Conservation (phyloP, 2,329 filamentous ascomycete species). For the Nothomitra cinnamomea region DNA sequence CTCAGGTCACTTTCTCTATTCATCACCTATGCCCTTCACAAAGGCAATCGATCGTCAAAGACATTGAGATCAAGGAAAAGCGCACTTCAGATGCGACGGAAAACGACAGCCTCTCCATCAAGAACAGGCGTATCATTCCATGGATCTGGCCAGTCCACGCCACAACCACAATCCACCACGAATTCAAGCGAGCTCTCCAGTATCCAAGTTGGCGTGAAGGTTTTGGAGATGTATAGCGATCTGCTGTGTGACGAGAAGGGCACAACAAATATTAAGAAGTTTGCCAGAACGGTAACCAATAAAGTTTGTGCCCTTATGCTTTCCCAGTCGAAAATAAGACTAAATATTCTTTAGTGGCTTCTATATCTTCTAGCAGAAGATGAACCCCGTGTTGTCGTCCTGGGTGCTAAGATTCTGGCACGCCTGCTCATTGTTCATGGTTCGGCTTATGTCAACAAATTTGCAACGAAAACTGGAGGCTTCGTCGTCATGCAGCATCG, state of each 20-base stretch:
- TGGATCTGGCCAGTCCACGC: conserved; percentile 8
- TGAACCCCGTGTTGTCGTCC: conserved; percentile 64
- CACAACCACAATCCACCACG: background rate
- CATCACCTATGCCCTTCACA: conserved; percentile 80
- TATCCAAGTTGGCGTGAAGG: conserved; percentile 53
- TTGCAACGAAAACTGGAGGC: conserved; percentile 70
- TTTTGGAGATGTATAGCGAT: conserved; percentile 61
- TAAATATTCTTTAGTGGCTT: conserved; percentile 47
- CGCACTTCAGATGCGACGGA: conserved; percentile 17
- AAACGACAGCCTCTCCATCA: conserved; percentile 29
- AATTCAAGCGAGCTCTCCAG: conserved; percentile 29
- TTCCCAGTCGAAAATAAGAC: conserved; percentile 9
- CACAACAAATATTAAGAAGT: conserved; percentile 57
- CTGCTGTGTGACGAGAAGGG: conserved; percentile 62
- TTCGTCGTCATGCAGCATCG: conserved; percentile 73
- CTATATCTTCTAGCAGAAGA: conserved; percentile 79
- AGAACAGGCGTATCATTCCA: conserved; percentile 29
- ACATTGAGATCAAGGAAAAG: conserved; percentile 30
- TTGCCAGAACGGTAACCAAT: conserved; percentile 86
- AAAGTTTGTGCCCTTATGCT: conserved; percentile 41
- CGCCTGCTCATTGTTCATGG: conserved; percentile 74
- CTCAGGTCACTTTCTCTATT: conserved; percentile 79
- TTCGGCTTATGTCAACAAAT: conserved; percentile 65
- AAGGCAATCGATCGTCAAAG: conserved; percentile 25
- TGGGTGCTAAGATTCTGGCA: conserved; percentile 68